phyloP scores from a whole-genome alignment of 345 rosid genomes.

The Citrus trifoliata region DNA sequence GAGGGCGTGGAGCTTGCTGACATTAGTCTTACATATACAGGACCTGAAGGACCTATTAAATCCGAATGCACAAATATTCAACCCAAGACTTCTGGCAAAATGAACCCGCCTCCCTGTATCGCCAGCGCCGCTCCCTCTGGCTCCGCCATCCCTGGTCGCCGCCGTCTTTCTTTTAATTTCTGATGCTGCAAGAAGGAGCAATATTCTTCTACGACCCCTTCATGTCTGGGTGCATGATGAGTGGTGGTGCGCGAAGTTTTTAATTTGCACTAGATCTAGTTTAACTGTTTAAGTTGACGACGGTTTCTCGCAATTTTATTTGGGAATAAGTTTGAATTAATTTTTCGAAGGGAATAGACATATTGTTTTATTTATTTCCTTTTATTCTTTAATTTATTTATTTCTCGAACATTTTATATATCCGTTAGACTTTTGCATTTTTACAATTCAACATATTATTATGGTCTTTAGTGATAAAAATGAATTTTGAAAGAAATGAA shows the following conservation, averaged over 20 bases:
- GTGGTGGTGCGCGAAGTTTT: not conserved
- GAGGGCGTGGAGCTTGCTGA: constrained; percentile 19
- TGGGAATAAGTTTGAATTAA: too few species aligned
- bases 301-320: too few species aligned
- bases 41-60: constrained; percentile 6
- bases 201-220: not conserved
- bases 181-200: not conserved
- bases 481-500: too few species aligned
- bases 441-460: too few species aligned
- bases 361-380: too few species aligned
- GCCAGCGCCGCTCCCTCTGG: not conserved
- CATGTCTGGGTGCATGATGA: not conserved
- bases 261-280: too few species aligned
- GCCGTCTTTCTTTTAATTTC: not conserved
- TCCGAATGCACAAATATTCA: constrained; percentile 24
- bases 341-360: too few species aligned
- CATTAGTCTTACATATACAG: constrained; percentile 19
- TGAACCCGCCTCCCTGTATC: constrained; percentile 16
- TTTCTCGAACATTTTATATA: too few species aligned
- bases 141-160: not conserved
- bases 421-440: too few species aligned
- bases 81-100: constrained; percentile 20
- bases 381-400: too few species aligned
- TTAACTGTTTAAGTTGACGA: too few species aligned
- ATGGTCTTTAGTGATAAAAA: too few species aligned